A percentile compares a stretch with the other conserved stretches of the same genome.
These are phyloP conservation scores for Tuber brumale DNA, from an alignment of 495 filamentous ascomycete species.

Conservation along the genomic window DNA sequence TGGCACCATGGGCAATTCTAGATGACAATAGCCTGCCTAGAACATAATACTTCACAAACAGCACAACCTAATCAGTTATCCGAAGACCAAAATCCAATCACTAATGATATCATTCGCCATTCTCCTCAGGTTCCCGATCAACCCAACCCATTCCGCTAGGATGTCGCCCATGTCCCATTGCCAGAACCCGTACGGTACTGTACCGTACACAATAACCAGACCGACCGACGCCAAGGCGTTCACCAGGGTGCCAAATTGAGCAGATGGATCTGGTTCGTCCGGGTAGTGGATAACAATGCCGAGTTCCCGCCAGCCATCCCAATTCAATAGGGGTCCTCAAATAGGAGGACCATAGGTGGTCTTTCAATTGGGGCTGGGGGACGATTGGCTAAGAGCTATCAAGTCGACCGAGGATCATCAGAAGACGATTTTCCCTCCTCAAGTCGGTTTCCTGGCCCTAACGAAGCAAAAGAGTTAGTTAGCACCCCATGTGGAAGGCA, in stretches of 20 bases:
- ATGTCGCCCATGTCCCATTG: constrained; percentile 52
- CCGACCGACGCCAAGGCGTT: constrained; percentile 31
- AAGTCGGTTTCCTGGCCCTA: too few relatives aligned
- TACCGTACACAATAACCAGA: constrained; percentile 47
- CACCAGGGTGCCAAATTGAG: constrained; percentile 43
- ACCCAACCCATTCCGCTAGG: constrained; percentile 49
- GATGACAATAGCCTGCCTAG: too few relatives aligned
- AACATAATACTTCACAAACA: constrained; percentile 40
- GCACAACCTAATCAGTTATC: constrained; percentile 49
- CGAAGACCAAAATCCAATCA: constrained; percentile 50
- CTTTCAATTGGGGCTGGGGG: too few relatives aligned
- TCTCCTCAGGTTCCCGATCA: constrained; percentile 49
- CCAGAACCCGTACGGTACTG: too few relatives aligned
- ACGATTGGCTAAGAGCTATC: too few relatives aligned
- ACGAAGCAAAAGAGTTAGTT: too few relatives aligned
- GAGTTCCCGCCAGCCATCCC: constrained; percentile 8
- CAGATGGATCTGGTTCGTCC: constrained; percentile 42
- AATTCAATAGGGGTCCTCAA: too few relatives aligned
- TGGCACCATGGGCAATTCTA: too few relatives aligned
- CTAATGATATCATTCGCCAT: constrained; percentile 55
- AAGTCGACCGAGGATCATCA: too few relatives aligned
- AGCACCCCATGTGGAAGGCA: too few relatives aligned
- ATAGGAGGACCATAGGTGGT: too few relatives aligned
- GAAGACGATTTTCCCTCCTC: too few relatives aligned
- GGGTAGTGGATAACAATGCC: constrained; percentile 45